Evolutionary conservation across 768 basidiomycete genomes (phyloP).

Genomic region (Ramaria sp.): DNA sequence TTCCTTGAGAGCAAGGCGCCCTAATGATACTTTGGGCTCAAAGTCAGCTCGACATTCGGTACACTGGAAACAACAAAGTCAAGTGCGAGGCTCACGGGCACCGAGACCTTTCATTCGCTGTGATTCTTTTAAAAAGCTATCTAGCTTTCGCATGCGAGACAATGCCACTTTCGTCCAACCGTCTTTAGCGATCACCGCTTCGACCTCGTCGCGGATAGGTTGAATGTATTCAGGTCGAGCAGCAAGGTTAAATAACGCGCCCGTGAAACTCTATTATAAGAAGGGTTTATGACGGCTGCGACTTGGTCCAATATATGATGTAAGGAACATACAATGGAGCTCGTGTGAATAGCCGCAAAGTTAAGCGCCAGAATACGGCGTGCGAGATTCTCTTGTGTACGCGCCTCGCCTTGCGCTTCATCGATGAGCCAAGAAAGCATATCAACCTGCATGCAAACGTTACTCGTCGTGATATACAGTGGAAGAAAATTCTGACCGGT

Average conservation of each 20-base stretch:
- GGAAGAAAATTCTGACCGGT: constrained; percentile 5
- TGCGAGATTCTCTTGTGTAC: not conserved
- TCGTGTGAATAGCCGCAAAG: constrained; percentile 11
- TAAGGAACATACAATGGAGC: constrained; percentile 5
- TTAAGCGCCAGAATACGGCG: constrained; percentile 6
- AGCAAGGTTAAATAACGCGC: constrained; percentile 29
- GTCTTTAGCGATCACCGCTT: constrained; percentile 20
- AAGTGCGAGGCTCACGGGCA: constrained; percentile 13
- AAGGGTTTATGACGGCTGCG: not conserved
- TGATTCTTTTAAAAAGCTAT: constrained; percentile 25
- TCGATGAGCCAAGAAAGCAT: constrained; percentile 10
- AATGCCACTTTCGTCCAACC: constrained; percentile 20
- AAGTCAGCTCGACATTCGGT: not conserved
- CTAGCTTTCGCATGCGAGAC: constrained; percentile 22
- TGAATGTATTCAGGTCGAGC: constrained; percentile 22
- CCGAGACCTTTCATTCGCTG: constrained; percentile 17
- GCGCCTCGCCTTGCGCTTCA: constrained; percentile 3
- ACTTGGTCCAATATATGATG: not conserved
- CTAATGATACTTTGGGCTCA: constrained; percentile 4
- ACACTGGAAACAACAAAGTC: not conserved
- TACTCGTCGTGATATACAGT: not conserved
- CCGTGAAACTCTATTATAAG: constrained; percentile 24
- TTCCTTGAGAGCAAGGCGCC: not conserved
- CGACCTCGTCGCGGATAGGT: constrained; percentile 34
- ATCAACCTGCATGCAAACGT: constrained; percentile 2